A percentile compares a stretch with the other conserved stretches of the same genome.
Evolutionary conservation across 2,329 filamentous ascomycete species (phyloP).

Genomic region (Neocucurbitaria cava): DNA sequence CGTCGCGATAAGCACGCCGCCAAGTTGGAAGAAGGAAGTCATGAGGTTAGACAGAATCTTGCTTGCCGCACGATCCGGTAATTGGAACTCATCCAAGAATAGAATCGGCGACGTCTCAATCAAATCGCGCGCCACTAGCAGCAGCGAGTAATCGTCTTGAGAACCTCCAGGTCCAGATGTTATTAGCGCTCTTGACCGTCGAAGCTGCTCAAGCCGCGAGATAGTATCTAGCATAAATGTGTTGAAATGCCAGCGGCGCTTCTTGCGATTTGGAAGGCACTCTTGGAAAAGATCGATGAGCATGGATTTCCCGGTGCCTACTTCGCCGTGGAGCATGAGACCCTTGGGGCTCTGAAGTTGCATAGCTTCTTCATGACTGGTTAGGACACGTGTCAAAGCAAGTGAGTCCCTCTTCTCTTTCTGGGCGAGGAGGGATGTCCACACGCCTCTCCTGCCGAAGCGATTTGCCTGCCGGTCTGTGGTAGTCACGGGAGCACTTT

Average conservation of each 20-base stretch:
- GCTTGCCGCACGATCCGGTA: conserved; percentile 77
- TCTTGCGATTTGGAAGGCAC: conserved; percentile 74
- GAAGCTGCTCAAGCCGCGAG: conserved; percentile 72
- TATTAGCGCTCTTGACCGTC: conserved; percentile 49
- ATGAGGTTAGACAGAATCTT: conserved; percentile 83
- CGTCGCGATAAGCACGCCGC: conserved; percentile 79
- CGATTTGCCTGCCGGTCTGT: conserved; percentile 20
- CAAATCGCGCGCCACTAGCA: conserved; percentile 78
- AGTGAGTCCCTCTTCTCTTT: conserved; percentile 62
- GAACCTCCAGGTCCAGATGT: conserved; percentile 17
- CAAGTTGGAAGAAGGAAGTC: conserved; percentile 80
- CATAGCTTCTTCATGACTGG: conserved; percentile 73
- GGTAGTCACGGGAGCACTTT: conserved; percentile 45
- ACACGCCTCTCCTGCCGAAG: conserved; percentile 55
- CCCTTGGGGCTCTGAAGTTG: conserved; percentile 75
- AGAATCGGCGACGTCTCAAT: conserved; percentile 77
- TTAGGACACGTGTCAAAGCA: conserved; percentile 72
- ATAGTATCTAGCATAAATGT: conserved; percentile 84
- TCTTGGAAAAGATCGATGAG: conserved; percentile 83
- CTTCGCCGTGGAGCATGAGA: conserved; percentile 79
- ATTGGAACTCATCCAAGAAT: conserved; percentile 84
- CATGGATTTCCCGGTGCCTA: conserved; percentile 85
- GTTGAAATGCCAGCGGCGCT: conserved; percentile 82
- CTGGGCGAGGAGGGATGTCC: conserved; percentile 61
- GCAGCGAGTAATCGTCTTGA: conserved; percentile 69